phyloP scores from a whole-genome alignment of 2,329 filamentous ascomycete genomes.

The Aspergillus sp. region DNA sequence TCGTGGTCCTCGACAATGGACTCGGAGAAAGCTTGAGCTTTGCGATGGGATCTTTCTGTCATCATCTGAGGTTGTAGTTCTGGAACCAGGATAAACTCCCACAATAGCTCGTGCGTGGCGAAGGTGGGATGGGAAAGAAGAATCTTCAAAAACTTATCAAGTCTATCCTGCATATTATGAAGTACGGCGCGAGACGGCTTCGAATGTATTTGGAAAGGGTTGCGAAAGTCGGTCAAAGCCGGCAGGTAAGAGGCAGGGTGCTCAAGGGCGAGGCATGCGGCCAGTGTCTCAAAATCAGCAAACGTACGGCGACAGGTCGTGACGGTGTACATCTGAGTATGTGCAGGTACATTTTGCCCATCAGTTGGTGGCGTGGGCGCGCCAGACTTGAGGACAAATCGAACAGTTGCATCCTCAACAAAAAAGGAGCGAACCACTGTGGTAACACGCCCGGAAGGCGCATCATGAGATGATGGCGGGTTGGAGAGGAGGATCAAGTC shows the following conservation, averaged over 20 bases:
- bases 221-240: slow-evolving; percentile 71
- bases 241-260: slow-evolving; percentile 96
- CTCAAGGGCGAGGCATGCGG: slow-evolving; percentile 78
- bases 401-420: slow-evolving; percentile 91
- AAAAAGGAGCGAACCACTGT: slow-evolving; percentile 95
- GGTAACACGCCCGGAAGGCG: slow-evolving; percentile 77
- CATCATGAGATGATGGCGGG: slow-evolving; percentile 51
- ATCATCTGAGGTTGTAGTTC: slow-evolving; percentile 90
- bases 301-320: slow-evolving; percentile 90
- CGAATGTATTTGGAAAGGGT: slow-evolving; percentile 89
- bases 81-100: slow-evolving; percentile 98
- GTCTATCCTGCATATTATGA: slow-evolving; percentile 79
- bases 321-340: slow-evolving; percentile 80
- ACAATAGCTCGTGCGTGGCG: slow-evolving; percentile 92
- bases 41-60: slow-evolving; percentile 80
- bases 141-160: slow-evolving; percentile 85
- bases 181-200: slow-evolving; percentile 85
- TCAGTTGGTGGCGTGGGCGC: slow-evolving; percentile 59
- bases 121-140: slow-evolving; percentile 89
- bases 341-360: slow-evolving; percentile 42
- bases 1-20: slow-evolving; percentile 86
- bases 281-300: slow-evolving; percentile 86
- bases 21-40: slow-evolving; percentile 79
- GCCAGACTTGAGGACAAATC: slow-evolving; percentile 91
- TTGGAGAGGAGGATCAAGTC: slow-evolving; percentile 84